Conservation (phyloP, 805 yeast species). For the Helenozyma baotianmanensis region DNA sequence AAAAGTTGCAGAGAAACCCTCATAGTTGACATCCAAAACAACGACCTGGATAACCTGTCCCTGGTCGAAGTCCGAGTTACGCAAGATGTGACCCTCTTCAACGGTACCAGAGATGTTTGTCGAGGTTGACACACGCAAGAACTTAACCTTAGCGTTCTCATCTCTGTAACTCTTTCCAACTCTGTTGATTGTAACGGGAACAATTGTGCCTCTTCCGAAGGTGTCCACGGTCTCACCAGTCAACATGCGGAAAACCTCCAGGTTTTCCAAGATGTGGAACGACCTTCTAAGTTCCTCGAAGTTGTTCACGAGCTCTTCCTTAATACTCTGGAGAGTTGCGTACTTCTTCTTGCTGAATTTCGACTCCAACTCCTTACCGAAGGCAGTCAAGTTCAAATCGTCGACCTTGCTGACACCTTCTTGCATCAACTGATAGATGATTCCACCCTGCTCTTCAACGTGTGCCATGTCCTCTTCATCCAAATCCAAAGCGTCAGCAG, state of each 20-base stretch:
- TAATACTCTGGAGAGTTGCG: slow-evolving; percentile 76
- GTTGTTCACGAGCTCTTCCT: slow-evolving; percentile 81
- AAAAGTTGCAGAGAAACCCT: slow-evolving; percentile 67
- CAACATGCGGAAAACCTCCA: slow-evolving; percentile 79
- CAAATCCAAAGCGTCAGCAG: slow-evolving; percentile 93
- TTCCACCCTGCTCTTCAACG: slow-evolving; percentile 75
- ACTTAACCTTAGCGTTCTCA: slow-evolving; percentile 40
- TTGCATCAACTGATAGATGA: slow-evolving; percentile 65
- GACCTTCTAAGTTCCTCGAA: slow-evolving; percentile 80
- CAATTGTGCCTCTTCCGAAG: slow-evolving; percentile 62
- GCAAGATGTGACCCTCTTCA: slow-evolving; percentile 44
- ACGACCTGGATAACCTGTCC: slow-evolving; percentile 90
- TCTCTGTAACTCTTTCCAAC: slow-evolving; percentile 62
- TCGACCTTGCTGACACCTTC: slow-evolving; percentile 74
- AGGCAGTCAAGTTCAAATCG: slow-evolving; percentile 83
- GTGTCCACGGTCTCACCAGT: slow-evolving; percentile 80
- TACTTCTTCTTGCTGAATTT: slow-evolving; percentile 69
- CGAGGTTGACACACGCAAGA: slow-evolving; percentile 37
- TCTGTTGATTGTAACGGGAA: slow-evolving; percentile 69
- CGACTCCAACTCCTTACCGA: slow-evolving; percentile 80
- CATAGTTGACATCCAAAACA: slow-evolving; percentile 65
- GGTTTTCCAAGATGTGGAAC: slow-evolving; percentile 57
- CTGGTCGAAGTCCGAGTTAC: slow-evolving; percentile 37
- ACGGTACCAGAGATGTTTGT: slow-evolving; percentile 40
- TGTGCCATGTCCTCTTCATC: slow-evolving; percentile 91